Base-by-base conservation (phyloP, 1,284 basidiomycete species). In the Ceratobasidium sp. region DNA sequence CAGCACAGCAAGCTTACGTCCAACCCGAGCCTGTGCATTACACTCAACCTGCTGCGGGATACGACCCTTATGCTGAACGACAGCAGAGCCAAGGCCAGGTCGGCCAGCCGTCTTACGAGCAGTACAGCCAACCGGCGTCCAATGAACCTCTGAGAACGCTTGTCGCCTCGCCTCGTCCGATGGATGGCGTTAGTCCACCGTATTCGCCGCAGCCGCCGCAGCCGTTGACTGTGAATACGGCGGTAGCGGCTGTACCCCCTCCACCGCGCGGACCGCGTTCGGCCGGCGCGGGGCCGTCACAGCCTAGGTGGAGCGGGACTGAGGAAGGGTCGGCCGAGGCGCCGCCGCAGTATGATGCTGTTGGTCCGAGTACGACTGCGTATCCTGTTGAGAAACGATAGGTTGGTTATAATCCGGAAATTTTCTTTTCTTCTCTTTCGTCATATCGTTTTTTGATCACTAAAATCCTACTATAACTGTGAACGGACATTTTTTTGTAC, bases 1-100 rank as follows among this genome's bases (percentile, higher is more conserved):
- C 73, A 1, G 66, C 60, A 26, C 78, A 79, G 55, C 78, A 56
- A 9, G 23, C 67, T 9, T 79, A 79, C 26, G 68, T 28, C 61
- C 71, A 60, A 33, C 58, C 71, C 18, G 40, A 56, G 46, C 71
- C 71, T 49, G 55, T 64, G 28, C 72, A 61, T n/a, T 66, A 53
- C 23, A 46, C 28, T 28, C 60, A 66, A 61, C 72, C 58, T 58
- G 40, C 53, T 33, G 56, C 56, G 70, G 46, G 13, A 49, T 49
- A 60, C 44, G 56, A 61, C 12, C 56, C 58, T 3, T 63, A 63
- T 18, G 26, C 26, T 5, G 56, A 60, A 20, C 56, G 23, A 58
- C 56, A 58, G 23, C 60, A 63, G 20, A 26, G 33, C 60, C 60
- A 63, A 39, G 60, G 33, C 6, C 60, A 26, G 39, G 42, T 56